These are phyloP conservation scores for Phytopythium ostracodes DNA, from an alignment of 352 stramenopile species.

Conservation along the genomic window DNA sequence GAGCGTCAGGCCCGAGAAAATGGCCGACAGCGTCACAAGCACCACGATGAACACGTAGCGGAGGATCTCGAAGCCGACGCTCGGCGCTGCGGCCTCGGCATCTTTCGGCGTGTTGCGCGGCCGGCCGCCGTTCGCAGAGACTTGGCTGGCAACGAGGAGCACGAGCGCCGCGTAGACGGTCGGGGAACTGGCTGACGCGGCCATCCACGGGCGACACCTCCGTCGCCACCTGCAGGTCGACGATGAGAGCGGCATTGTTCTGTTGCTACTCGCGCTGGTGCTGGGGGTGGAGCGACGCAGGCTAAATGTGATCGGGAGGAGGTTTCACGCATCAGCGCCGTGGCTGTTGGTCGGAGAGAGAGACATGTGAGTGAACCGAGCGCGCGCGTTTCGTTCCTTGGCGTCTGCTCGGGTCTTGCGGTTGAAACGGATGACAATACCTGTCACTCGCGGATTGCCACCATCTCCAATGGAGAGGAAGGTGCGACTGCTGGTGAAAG, in stretches of 20 bases:
- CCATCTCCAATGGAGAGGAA: too few species aligned
- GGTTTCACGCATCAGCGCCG: neutral
- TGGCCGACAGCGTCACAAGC: constrained; percentile 83
- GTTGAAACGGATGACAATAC: neutral
- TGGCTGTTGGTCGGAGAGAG: neutral
- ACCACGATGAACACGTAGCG: constrained; percentile 48
- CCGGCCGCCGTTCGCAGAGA: neutral
- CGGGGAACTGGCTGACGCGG: neutral
- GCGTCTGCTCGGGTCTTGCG: neutral
- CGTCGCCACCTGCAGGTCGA: neutral
- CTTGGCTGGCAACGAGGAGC: neutral
- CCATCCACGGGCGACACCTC: neutral
- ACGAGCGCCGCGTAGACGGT: neutral
- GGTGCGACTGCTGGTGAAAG: too few species aligned
- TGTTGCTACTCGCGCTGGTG: too few species aligned
- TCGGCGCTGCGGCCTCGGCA: neutral
- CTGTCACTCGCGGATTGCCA: too few species aligned
- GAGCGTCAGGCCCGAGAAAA: constrained; percentile 95
- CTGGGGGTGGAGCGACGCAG: neutral
- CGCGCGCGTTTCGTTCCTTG: too few species aligned
- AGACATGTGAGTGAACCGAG: neutral
- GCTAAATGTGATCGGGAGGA: neutral
- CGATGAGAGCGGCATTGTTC: neutral
- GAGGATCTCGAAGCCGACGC: constrained; percentile 21
- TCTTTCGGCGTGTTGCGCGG: neutral